Evolutionary conservation across 148 eudicot genomes (phyloP).

Genomic region (Mesembryanthemum crystallinum): DNA sequence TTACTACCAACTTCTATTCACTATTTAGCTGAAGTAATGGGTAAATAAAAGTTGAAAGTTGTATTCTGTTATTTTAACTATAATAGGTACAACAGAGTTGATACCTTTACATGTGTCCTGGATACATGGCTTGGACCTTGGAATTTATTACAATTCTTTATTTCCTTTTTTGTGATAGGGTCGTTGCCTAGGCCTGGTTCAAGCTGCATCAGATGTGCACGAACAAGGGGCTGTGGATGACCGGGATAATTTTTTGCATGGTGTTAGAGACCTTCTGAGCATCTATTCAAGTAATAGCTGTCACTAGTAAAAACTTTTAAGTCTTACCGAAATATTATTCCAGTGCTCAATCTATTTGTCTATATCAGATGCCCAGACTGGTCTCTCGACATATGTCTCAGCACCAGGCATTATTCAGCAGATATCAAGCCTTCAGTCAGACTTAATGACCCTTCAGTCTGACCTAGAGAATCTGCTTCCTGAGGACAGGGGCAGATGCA

Average conservation of each 20-base stretch:
- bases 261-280: slow-evolving; percentile 93
- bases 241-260: slow-evolving; percentile 89
- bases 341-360: slow-evolving; percentile 18
- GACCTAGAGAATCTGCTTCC: slow-evolving; percentile 91
- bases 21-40: not conserved
- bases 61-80: not conserved
- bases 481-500: slow-evolving; percentile 86
- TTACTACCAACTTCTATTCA: not conserved
- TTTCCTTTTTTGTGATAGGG: slow-evolving; percentile 38
- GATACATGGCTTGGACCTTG: not conserved
- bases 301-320: slow-evolving; percentile 1
- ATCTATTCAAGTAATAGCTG: slow-evolving; percentile 76
- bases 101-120: not conserved
- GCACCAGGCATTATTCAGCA: slow-evolving; percentile 96
- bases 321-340: not conserved
- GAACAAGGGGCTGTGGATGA: slow-evolving; percentile 99
- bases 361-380: slow-evolving; percentile 78
- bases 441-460: slow-evolving; percentile 76
- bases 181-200: slow-evolving; percentile 70
- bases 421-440: slow-evolving; percentile 80
- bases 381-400: slow-evolving; percentile 79
- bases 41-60: not conserved
- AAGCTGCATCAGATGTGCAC: slow-evolving; percentile 85
- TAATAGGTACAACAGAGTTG: not conserved
- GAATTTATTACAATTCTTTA: not conserved